These are phyloP conservation scores for Paxillus involutus DNA, from an alignment of 768 basidiomycete species.

Conservation along the genomic window DNA sequence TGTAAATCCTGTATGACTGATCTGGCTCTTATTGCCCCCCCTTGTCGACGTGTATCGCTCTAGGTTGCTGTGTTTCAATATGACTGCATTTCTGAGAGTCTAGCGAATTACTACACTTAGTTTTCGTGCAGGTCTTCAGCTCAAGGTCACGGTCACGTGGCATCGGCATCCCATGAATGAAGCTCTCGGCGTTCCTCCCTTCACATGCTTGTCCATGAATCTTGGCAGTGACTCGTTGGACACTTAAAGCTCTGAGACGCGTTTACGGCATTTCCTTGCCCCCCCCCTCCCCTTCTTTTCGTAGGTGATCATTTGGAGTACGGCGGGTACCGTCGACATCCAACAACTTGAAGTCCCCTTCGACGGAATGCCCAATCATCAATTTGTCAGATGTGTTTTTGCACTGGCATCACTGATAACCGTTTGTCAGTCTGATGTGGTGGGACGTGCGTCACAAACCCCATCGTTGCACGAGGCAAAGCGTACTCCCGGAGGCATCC, in stretches of 20 bases:
- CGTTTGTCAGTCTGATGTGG: neutral
- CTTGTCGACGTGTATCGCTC: slow-evolving; percentile 10
- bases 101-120: neutral
- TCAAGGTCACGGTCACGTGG: slow-evolving; percentile 11
- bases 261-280: neutral
- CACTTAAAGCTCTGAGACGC: neutral
- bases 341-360: neutral
- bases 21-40: neutral
- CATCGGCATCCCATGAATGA: neutral
- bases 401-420: slow-evolving; percentile 6
- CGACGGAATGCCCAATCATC: slow-evolving; percentile 12
- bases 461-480: neutral
- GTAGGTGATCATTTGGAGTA: neutral
- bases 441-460: neutral
- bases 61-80: neutral
- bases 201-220: neutral
- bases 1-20: slow-evolving; percentile 17
- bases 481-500: slow-evolving; percentile 18
- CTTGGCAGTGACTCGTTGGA: neutral
- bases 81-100: neutral
- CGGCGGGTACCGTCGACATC: neutral
- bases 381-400: slow-evolving; percentile 3
- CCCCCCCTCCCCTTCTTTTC: neutral
- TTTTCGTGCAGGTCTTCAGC: neutral
- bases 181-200: neutral